Evolutionary conservation across 768 basidiomycete genomes (phyloP).

Genomic region (Tephrocybe sp.): DNA sequence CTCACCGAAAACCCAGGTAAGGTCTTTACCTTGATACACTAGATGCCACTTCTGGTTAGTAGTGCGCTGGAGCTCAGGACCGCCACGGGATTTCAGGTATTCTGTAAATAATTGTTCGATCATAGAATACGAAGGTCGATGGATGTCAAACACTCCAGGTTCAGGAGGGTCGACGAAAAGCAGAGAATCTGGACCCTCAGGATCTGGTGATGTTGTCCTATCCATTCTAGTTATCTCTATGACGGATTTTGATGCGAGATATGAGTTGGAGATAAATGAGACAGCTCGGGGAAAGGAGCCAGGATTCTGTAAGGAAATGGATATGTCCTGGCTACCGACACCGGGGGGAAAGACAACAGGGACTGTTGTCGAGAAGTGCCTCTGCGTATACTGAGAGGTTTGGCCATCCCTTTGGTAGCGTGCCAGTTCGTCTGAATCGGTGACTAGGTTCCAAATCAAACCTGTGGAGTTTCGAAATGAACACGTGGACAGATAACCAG

Average conservation of each 20-base stretch:
- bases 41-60: constrained; percentile 2
- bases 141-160: background rate
- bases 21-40: background rate
- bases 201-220: background rate
- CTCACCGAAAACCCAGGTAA: background rate
- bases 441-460: background rate
- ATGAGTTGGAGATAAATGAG: background rate
- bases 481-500: background rate
- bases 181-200: too few species aligned
- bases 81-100: background rate
- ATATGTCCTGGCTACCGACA: background rate
- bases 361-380: background rate
- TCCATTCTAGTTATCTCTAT: background rate
- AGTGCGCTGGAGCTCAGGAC: background rate
- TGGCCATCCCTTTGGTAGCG: background rate
- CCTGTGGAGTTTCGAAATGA: background rate
- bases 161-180: too few species aligned
- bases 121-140: background rate
- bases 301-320: background rate
- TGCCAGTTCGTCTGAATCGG: background rate
- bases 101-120: background rate
- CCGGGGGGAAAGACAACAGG: background rate
- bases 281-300: too few species aligned
- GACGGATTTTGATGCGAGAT: background rate
- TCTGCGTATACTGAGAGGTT: background rate